Percentiles rank a stretch among this genome's conserved stretches.
These are phyloP conservation scores for Penicillium polonicum DNA, from an alignment of 2,329 filamentous ascomycete genomes.

Conservation along the genomic window DNA sequence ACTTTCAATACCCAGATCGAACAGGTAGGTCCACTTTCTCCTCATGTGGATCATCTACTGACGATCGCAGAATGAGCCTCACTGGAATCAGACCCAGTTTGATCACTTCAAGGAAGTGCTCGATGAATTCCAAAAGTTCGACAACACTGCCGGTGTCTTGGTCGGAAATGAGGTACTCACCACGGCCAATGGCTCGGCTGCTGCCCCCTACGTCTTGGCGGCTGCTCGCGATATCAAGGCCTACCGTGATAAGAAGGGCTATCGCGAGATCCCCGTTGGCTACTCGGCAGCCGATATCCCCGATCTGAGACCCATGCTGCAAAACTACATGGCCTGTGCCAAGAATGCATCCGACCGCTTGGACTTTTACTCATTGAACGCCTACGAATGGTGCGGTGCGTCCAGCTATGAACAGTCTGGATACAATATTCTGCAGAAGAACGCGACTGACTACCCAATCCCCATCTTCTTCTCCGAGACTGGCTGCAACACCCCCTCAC, in stretches of 20 bases:
- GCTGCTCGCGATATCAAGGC: conserved; percentile 79
- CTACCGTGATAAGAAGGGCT: conserved; percentile 71
- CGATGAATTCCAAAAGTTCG: conserved; percentile 72
- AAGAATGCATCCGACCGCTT: conserved; percentile 64
- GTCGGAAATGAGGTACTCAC: conserved; percentile 80
- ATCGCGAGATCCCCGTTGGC: conserved; percentile 78
- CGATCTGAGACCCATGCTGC: conserved; percentile 62
- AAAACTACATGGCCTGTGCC: conserved; percentile 77
- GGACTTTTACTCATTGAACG: conserved; percentile 84
- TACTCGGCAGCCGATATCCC: conserved; percentile 87
- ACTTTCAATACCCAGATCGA: conserved; percentile 48
- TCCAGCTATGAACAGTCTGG: conserved; percentile 61
- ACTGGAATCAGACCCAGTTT: conserved; percentile 72
- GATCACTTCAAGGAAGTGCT: conserved; percentile 68
- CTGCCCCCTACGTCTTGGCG: conserved; percentile 80
- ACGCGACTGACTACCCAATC: conserved; percentile 70
- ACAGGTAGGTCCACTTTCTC: conserved; percentile 30
- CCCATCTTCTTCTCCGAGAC: conserved; percentile 90
- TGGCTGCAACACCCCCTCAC: conserved; percentile 64
- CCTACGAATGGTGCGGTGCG: conserved; percentile 74
- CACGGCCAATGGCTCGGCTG: conserved; percentile 52
- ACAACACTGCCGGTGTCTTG: conserved; percentile 81
- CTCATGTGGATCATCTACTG: conserved; percentile 4
- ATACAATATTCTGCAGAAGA: conserved; percentile 66
- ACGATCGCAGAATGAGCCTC: conserved; percentile 52